phyloP scores from a whole-genome alignment of 2,329 filamentous ascomycete genomes.

The Xylariaceae sp. region DNA sequence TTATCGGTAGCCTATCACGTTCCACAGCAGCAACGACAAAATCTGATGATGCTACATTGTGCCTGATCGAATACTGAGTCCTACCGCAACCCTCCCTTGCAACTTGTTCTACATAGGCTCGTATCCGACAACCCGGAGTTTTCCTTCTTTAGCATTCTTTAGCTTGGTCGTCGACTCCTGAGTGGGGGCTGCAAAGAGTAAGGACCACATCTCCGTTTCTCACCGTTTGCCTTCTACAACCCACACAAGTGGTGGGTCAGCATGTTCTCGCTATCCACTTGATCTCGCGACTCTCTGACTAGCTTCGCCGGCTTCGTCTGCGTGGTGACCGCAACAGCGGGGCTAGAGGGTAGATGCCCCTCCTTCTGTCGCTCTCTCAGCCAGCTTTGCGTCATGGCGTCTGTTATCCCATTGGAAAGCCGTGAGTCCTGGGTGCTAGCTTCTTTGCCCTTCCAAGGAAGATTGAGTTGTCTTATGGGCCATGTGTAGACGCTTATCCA shows the following conservation, averaged over 20 bases:
- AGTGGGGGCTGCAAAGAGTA: conserved; percentile 3
- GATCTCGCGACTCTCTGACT: conserved; percentile 23
- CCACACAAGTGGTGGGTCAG: conserved; percentile 1
- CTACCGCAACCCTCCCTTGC: neutral
- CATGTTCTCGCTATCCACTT: conserved; percentile 14
- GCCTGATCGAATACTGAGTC: neutral
- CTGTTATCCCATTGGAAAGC: conserved; percentile 3
- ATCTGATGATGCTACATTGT: neutral
- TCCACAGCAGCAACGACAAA: neutral
- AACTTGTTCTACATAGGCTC: neutral
- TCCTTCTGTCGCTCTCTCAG: conserved; percentile 23
- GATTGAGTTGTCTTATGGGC: neutral
- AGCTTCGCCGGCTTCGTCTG: conserved; percentile 30
- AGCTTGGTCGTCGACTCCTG: neutral
- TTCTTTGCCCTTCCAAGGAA: neutral
- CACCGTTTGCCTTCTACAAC: conserved; percentile 7
- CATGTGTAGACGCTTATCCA: neutral
- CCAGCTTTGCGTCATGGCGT: conserved; percentile 5
- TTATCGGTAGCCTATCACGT: neutral
- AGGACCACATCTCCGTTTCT: neutral
- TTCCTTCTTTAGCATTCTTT: neutral
- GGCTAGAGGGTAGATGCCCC: conserved; percentile 34
- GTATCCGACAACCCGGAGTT: neutral
- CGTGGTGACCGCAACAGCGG: conserved; percentile 39
- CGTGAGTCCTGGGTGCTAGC: neutral